Evolutionary conservation across 2,329 filamentous ascomycete species (phyloP), one percentile per base, ranked within the genome.

Genomic region (Fusarium sp.): DNA sequence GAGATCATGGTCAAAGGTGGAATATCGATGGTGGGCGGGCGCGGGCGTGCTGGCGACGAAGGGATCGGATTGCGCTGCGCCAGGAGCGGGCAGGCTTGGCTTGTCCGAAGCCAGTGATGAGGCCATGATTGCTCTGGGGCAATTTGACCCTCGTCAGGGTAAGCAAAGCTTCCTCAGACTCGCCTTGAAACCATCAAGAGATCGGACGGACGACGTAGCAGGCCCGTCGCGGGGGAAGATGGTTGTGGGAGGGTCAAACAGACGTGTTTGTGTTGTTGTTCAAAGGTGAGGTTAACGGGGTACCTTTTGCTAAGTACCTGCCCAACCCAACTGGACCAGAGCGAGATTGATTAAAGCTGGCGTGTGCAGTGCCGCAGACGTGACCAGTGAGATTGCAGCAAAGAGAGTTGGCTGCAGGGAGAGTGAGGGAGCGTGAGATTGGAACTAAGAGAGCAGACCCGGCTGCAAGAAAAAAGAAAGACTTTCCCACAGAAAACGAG

Each of bases 1-100:
- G 27, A 92, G 82, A 56, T 95, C 89, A 53, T 88, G 88, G 79
- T 97, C 93, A 77, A 97, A 96, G 69, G 89, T 87, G 60, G 93
- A 93, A 79, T 92, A 96, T 71, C 93, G 90, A 70, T 94, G 88
- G 67, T 85, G 84, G 31, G 78, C 78, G 25, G 82, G 75, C 40
- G 80, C 81, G 23, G 83, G 78, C 5, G 82, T 79, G 69, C 74
- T 81, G 64, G 83, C 80, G 64, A 88, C 79, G 75, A 91, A 90
- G 46, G 89, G 89, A 70, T 91, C 89, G 74, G 84, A 77, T 61
- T 75, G 72, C 68, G 72, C 75, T 65, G 75, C 76, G 60, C 65
- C 75, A 36, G 79, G 79, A 62, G 75, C 79, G 64, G 80, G 74
- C 75, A 83, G 78, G 73, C 78, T 78, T 51, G 80, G 79, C 73